These are phyloP conservation scores for Aspergillus ostianus DNA, from an alignment of 495 filamentous ascomycete species.

Conservation along the genomic window DNA sequence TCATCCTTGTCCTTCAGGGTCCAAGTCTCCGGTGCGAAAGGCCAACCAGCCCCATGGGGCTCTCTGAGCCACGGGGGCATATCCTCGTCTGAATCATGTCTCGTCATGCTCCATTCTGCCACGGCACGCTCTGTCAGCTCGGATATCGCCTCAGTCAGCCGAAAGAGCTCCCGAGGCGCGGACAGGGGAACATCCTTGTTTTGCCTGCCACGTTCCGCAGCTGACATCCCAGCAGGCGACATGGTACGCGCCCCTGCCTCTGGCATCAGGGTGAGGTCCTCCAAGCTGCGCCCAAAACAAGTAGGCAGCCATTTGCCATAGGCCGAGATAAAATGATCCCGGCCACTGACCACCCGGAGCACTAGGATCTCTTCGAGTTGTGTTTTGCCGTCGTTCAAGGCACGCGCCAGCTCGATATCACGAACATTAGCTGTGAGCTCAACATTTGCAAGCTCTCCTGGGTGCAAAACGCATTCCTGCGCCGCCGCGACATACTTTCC, in stretches of 20 bases:
- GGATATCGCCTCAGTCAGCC: constrained; percentile 81
- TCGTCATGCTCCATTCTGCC: constrained; percentile 82
- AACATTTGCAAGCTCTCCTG: constrained; percentile 77
- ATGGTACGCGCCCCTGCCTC: constrained; percentile 66
- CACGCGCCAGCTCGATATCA: constrained; percentile 58
- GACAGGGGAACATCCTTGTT: constrained; percentile 58
- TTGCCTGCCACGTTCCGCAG: constrained; percentile 27
- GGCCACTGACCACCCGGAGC: constrained; percentile 77
- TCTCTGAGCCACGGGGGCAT: constrained; percentile 58
- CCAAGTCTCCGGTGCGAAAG: constrained; percentile 61
- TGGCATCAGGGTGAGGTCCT: constrained; percentile 80
- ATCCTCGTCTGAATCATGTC: constrained; percentile 42
- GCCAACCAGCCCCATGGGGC: constrained; percentile 63
- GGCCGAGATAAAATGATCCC: constrained; percentile 89
- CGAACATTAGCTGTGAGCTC: constrained; percentile 63
- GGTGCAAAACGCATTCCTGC: constrained; percentile 62
- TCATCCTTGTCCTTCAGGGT: constrained; percentile 36
- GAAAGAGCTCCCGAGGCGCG: constrained; percentile 82
- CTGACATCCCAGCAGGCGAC: constrained; percentile 22
- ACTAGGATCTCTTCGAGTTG: constrained; percentile 84
- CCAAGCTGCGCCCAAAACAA: constrained; percentile 77
- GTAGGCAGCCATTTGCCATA: constrained; percentile 75
- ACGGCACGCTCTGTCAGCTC: constrained; percentile 67
- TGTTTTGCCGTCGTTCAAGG: constrained; percentile 65
- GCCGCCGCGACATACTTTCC: constrained; percentile 30